Base-by-base conservation (phyloP, 2,329 filamentous ascomycete genomes). In the Calonectria ilicicola region DNA sequence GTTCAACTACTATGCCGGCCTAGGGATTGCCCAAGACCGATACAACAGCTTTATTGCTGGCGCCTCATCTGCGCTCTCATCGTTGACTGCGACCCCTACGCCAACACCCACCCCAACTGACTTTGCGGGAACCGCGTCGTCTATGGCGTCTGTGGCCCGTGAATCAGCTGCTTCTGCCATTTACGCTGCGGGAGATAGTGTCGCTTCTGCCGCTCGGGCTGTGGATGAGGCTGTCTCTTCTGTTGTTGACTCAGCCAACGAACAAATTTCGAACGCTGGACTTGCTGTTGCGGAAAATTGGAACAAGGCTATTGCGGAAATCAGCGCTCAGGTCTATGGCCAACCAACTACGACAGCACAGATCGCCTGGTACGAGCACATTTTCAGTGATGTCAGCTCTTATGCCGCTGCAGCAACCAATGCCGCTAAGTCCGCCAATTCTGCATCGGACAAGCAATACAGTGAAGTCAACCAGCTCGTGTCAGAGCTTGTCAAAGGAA, bases 21-120 rank as follows among this genome's bases (percentile, higher is more conserved):
- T 97, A 27, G 95, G 95, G 32, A 83, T 95, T 53, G 95, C 95
- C 1, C 93, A 97, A 79, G 94, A 92, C 51, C 91, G 93, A 44
- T 97, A 97, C 82, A 91, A 92, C 6, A 92, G 93, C 63, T 96
- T 97, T 79, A 76, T 97, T 2, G 88, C 88, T 15, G 91, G 92
- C 5, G 94, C 94, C 9, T 95, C 93, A 12, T 91, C 89, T 42
- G 94, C 92, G 23, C 86, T 95, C 47, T 92, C 91, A 68, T 87
- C 87, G 2, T 72, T 88, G 46, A 90, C 88, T 1, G 91, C 91
- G 8, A 90, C 91, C 14, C 90, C 91, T 19, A 92, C 90, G 0
- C 89, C 91, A 9, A 92, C 89, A 0, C 88, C 91, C 2, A 92
- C 89, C 0, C 88, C 91, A 2, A 91, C 91, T 63, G 79, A 89